Evolutionary conservation across 2,329 filamentous ascomycete species (phyloP).

Genomic region (Epichloe coenophiala): DNA sequence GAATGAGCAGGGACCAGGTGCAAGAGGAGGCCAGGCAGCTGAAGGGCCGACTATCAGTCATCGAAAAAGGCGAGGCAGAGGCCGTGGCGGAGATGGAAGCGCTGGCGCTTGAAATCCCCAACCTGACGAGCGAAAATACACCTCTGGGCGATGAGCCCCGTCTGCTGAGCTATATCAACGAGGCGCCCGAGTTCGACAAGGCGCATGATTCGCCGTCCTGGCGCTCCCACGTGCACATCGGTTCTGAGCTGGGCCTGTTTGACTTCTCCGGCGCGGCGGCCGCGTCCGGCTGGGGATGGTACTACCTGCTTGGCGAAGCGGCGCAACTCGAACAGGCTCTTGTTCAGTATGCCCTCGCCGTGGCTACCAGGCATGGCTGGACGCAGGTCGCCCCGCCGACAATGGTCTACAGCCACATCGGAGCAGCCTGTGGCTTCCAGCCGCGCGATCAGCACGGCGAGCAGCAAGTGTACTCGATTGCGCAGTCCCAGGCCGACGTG

Average conservation of each 20-base stretch:
- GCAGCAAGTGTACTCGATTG: conserved; percentile 77
- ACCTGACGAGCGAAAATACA: conserved; percentile 66
- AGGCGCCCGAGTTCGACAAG: conserved; percentile 34
- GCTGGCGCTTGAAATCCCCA: conserved; percentile 70
- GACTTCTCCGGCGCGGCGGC: conserved; percentile 73
- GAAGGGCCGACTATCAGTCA: conserved; percentile 46
- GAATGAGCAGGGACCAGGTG: conserved; percentile 35
- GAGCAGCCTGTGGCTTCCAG: conserved; percentile 83
- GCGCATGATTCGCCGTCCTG: conserved; percentile 27
- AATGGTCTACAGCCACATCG: conserved; percentile 85
- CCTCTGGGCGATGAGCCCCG: conserved; percentile 54
- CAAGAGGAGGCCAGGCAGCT: conserved; percentile 50
- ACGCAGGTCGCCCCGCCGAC: conserved; percentile 70
- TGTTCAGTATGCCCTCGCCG: conserved; percentile 67
- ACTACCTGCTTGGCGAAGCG: conserved; percentile 84
- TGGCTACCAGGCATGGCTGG: conserved; percentile 65
- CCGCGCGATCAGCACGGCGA: conserved; percentile 83
- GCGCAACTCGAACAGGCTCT: conserved; percentile 92
- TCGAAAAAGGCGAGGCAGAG: conserved; percentile 48
- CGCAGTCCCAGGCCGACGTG: conserved; percentile 50
- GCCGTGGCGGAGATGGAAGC: conserved; percentile 53
- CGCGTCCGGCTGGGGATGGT: conserved; percentile 95
- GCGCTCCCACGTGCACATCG: conserved; percentile 77
- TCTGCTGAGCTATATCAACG: conserved; percentile 68
- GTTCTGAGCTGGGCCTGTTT: conserved; percentile 71